A percentile compares a stretch with the other conserved stretches of the same genome.
phyloP scores from a whole-genome alignment of 768 basidiomycete species.

The Floccularia luteovirens region DNA sequence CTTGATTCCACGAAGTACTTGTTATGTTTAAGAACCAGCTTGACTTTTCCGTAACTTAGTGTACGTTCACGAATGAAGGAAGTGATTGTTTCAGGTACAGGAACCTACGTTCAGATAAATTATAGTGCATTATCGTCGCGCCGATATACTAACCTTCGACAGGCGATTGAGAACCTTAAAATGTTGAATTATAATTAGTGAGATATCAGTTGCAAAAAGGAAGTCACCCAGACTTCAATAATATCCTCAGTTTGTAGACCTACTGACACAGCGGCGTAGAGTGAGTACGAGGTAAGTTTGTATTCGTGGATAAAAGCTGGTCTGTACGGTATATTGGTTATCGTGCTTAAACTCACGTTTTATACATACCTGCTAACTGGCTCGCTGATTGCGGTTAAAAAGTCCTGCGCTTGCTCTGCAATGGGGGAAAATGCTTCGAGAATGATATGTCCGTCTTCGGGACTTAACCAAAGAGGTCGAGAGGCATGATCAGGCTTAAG shows the following conservation, averaged over 20 bases:
- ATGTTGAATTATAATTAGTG: slow-evolving; percentile 21
- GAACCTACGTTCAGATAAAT: slow-evolving; percentile 49
- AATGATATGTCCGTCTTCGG: slow-evolving; percentile 88
- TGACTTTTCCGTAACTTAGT: slow-evolving; percentile 95
- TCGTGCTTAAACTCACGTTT: slow-evolving; percentile 19
- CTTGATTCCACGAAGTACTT: slow-evolving; percentile 95
- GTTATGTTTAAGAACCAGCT: slow-evolving; percentile 96
- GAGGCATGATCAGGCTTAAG: slow-evolving; percentile 88
- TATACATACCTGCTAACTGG: slow-evolving; percentile 90
- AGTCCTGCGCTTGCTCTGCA: slow-evolving; percentile 97
- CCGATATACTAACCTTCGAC: slow-evolving; percentile 50
- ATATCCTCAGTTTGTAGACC: slow-evolving; percentile 97
- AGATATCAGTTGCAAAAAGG: slow-evolving; percentile 10
- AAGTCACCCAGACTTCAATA: slow-evolving; percentile 72
- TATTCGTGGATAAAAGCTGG: slow-evolving; percentile 99
- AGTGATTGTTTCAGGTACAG: slow-evolving; percentile 82
- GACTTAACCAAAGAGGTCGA: slow-evolving; percentile 94
- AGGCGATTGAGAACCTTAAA: slow-evolving; percentile 68
- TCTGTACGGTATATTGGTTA: slow-evolving; percentile 36
- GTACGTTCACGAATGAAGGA: slow-evolving; percentile 90
- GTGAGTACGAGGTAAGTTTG: slow-evolving; percentile 94
- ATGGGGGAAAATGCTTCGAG: slow-evolving; percentile 97
- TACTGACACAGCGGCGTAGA: slow-evolving; percentile 98
- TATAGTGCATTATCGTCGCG: slow-evolving; percentile 2
- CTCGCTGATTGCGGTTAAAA: slow-evolving; percentile 95